A percentile compares a stretch with the other conserved stretches of the same genome.
These are phyloP conservation scores for Hortaea sp. DNA, from an alignment of 2,329 filamentous ascomycete genomes.

Conservation along the genomic window DNA sequence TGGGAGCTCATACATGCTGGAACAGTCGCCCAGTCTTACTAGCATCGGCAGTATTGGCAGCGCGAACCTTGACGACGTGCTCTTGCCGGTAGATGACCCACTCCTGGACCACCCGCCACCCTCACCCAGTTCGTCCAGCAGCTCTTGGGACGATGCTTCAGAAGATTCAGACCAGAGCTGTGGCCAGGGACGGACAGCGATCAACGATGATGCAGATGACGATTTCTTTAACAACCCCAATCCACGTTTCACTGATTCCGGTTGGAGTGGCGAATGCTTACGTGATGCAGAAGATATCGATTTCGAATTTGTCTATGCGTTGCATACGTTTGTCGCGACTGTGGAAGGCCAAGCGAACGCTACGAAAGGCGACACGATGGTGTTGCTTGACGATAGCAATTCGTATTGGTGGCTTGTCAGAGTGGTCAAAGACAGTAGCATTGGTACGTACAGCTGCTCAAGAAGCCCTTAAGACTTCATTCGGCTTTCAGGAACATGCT, in stretches of 20 bases:
- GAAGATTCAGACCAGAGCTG: conserved; percentile 12
- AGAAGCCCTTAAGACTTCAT: too few relatives aligned
- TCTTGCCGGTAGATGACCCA: conserved; percentile 35
- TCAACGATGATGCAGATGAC: conserved; percentile 49
- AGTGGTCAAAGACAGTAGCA: conserved; percentile 95
- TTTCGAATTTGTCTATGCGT: conserved; percentile 97
- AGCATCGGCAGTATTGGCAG: conserved; percentile 12
- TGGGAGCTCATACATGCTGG: conserved; percentile 1
- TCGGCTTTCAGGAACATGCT: background rate
- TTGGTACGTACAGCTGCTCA: conserved; percentile 43
- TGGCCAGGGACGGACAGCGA: conserved; percentile 6
- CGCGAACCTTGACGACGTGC: conserved; percentile 26
- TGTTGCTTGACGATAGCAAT: conserved; percentile 94
- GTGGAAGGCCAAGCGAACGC: conserved; percentile 98
- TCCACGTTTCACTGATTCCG: conserved; percentile 56
- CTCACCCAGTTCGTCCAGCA: conserved; percentile 12
- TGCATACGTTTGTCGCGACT: conserved; percentile 95
- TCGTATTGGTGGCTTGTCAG: conserved; percentile 99
- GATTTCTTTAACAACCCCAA: conserved; percentile 48
- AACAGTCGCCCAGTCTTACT: conserved; percentile 14
- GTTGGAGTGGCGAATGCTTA: conserved; percentile 77
- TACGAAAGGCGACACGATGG: conserved; percentile 97
- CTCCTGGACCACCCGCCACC: conserved; percentile 28
- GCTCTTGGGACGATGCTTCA: conserved; percentile 21
- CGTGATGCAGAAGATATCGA: conserved; percentile 94